Evolutionary conservation across 2,329 filamentous ascomycete species (phyloP), one percentile per base, ranked within the genome.

Genomic region (Aspergillus pseudoglaucus): DNA sequence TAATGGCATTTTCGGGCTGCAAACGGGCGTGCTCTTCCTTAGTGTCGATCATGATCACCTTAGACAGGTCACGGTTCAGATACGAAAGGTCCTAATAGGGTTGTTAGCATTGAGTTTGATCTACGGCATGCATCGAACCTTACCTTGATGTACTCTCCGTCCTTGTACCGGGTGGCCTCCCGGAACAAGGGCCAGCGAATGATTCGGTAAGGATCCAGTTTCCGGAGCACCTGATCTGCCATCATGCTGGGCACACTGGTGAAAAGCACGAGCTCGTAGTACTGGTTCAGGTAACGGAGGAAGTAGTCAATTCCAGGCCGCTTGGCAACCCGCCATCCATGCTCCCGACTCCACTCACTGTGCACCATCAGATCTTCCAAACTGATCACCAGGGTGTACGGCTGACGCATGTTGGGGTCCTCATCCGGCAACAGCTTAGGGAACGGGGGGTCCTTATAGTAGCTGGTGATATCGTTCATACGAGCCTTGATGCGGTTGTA

Each of bases 231-330:
- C 20, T 89, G 88, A 58, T 96, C 90, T 23, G 84, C 91, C 65
- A 88, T 86, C 62, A 83, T 84, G 62, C 84, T 88, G 0, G 91
- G 90, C 42, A 93, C 85, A 35, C 82, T 88, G 27, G 93, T 98
- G 74, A 97, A 98, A 55, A 98, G 82, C 45, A 97, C 93, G 47
- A 98, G 78, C 70, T 98, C 93, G 66, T 96, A 98, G 78, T 98
- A 97, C 69, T 96, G 90, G 71, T 88, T 91, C 43, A 98, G 80
- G 69, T 98, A 98, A 63, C 88, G 88, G 54, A 98, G 75, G 75
- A 98, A 98, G 75, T 98, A 98, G 73, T 98, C 93, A 52, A 94
- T 81, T 41, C 93, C 93, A 32, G 93, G 93, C 44, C 93, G 82
- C 75, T 98, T 98, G 23, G 93, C 93, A 52, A 94, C 80, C 57